These are phyloP conservation scores for Aureobasidium melanogenum DNA, from an alignment of 2,329 filamentous ascomycete genomes.

Conservation along the genomic window DNA sequence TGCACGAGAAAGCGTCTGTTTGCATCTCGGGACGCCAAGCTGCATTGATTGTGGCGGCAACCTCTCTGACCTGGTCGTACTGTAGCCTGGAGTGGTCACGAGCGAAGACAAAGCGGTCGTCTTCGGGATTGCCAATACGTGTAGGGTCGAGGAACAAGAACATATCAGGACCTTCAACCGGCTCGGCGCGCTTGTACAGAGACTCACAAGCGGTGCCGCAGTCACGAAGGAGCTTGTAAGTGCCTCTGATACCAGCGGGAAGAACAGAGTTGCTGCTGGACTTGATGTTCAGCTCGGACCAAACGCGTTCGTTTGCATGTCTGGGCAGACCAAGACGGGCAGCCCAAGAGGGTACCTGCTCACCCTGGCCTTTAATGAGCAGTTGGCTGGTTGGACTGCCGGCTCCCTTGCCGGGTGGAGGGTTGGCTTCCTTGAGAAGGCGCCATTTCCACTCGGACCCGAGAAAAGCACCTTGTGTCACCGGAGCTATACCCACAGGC, in stretches of 20 bases:
- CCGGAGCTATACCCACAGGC: conserved; percentile 20
- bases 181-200: conserved; percentile 40
- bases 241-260: conserved; percentile 33
- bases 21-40: conserved; percentile 32
- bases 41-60: conserved; percentile 39
- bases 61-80: conserved; percentile 37
- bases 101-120: conserved; percentile 52
- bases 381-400: too few relatives aligned
- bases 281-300: conserved; percentile 34
- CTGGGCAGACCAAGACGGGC: conserved; percentile 28
- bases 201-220: conserved; percentile 50
- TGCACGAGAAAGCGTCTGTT: too few relatives aligned
- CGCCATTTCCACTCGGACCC: conserved; percentile 36
- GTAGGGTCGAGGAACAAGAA: conserved; percentile 53
- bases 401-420: background rate
- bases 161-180: conserved; percentile 24
- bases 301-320: conserved; percentile 35
- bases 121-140: conserved; percentile 34
- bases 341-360: conserved; percentile 28
- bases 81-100: conserved; percentile 37
- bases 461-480: conserved; percentile 21
- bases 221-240: conserved; percentile 42
- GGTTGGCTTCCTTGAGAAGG: conserved; percentile 21
- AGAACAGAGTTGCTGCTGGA: background rate
- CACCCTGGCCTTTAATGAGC: conserved; percentile 17